Percentiles rank a stretch among this genome's conserved stretches.
phyloP scores from a whole-genome alignment of 192 early-diverging fungal species.

The Rhizophlyctis rosea region DNA sequence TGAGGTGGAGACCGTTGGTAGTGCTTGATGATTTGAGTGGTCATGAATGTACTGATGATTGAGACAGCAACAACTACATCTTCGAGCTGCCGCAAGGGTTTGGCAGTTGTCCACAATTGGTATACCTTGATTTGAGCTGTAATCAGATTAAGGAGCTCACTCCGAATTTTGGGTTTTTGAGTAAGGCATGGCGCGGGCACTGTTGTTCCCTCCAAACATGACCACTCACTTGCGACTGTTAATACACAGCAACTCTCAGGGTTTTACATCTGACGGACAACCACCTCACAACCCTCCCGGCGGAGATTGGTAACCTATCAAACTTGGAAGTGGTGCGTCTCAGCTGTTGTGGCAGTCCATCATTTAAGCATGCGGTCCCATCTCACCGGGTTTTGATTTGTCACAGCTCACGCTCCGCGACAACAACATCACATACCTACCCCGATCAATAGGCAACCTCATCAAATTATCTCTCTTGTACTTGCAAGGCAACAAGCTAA shows the following conservation, averaged over 20 bases:
- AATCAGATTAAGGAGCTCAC: slow-evolving; percentile 39
- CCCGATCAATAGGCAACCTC: slow-evolving; percentile 26
- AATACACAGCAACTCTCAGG: slow-evolving; percentile 28
- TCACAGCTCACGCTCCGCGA: slow-evolving; percentile 29
- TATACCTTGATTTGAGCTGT: slow-evolving; percentile 35
- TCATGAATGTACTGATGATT: too few relatives aligned
- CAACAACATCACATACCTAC: slow-evolving; percentile 32
- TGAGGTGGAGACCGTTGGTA: slow-evolving; percentile 11
- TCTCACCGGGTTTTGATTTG: not conserved
- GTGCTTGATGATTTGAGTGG: too few relatives aligned
- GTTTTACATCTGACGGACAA: slow-evolving; percentile 40
- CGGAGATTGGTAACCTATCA: slow-evolving; percentile 40
- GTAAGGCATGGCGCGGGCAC: slow-evolving; percentile 4
- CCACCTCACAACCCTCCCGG: slow-evolving; percentile 30
- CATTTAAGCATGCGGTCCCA: not conserved
- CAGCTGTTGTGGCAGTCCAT: not conserved
- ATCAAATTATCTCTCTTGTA: slow-evolving; percentile 7
- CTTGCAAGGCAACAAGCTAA: slow-evolving; percentile 41
- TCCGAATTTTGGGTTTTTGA: slow-evolving; percentile 42
- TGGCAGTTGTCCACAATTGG: slow-evolving; percentile 32
- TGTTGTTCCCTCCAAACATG: too few relatives aligned
- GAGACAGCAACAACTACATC: slow-evolving; percentile 32
- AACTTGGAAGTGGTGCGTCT: slow-evolving; percentile 31
- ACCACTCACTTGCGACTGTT: too few relatives aligned
- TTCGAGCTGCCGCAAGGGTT: slow-evolving; percentile 41